Conservation (phyloP, 2,329 filamentous ascomycete genomes). For the Trichothecium roseum region DNA sequence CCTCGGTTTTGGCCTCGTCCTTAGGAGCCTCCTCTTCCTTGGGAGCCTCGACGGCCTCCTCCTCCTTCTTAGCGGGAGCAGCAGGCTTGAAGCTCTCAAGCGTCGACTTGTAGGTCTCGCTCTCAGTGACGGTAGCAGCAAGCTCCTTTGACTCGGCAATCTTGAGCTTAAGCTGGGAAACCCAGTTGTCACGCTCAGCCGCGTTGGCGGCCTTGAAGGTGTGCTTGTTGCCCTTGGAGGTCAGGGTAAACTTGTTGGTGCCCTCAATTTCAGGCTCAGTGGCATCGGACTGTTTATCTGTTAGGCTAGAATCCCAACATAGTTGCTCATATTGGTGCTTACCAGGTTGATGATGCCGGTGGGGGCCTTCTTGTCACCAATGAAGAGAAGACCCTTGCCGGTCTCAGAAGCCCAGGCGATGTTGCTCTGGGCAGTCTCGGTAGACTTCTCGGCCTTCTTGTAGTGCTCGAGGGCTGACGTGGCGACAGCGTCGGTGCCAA, state of each 20-base stretch:
- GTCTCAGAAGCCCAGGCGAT: constrained; percentile 88
- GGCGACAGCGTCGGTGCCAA: constrained; percentile 63
- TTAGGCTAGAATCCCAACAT: constrained; percentile 13
- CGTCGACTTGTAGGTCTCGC: constrained; percentile 81
- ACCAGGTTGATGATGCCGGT: constrained; percentile 79
- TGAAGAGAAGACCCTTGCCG: constrained; percentile 90
- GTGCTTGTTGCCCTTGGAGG: constrained; percentile 81
- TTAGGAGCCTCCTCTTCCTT: constrained; percentile 20
- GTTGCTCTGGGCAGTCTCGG: constrained; percentile 62
- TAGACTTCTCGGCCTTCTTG: constrained; percentile 80
- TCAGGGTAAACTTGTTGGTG: constrained; percentile 74
- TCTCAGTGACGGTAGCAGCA: constrained; percentile 60
- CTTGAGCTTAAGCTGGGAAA: constrained; percentile 72
- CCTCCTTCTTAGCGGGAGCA: constrained; percentile 30
- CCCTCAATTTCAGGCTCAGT: constrained; percentile 68
- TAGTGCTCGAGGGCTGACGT: constrained; percentile 65
- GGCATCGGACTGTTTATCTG: constrained; percentile 39
- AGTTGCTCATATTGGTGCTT: constrained; percentile 25
- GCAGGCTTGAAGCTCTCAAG: constrained; percentile 57
- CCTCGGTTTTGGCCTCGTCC: constrained; percentile 19
- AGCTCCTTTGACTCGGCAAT: constrained; percentile 76
- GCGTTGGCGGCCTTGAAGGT: constrained; percentile 71
- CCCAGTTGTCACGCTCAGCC: constrained; percentile 86
- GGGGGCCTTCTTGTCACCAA: constrained; percentile 75
- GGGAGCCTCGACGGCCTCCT: constrained; percentile 23